These are phyloP conservation scores for Suhomyces tanzawaensis DNA, from an alignment of 805 yeast genomes.

Conservation along the genomic window DNA sequence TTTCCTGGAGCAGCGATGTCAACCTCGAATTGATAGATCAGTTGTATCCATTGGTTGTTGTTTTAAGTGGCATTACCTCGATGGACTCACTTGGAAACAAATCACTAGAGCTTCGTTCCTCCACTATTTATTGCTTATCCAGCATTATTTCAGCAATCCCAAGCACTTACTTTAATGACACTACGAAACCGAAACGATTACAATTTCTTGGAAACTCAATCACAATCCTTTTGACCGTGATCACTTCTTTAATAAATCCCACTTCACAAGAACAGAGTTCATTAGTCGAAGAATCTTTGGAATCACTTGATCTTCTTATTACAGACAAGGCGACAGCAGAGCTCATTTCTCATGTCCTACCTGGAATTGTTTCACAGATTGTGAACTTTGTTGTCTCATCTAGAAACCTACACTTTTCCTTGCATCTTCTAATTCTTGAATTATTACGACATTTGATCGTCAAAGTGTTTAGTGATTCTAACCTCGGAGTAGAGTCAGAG, in stretches of 20 bases:
- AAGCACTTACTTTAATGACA: constrained; percentile 5
- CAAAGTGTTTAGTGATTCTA: constrained; percentile 31
- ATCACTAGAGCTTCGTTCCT: constrained; percentile 13
- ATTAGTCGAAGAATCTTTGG: constrained; percentile 16
- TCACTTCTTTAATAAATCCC: constrained; percentile 2
- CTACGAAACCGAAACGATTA: constrained; percentile 16
- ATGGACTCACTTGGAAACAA: not conserved
- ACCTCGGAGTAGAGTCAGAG: constrained; percentile 7
- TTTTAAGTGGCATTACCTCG: constrained; percentile 16
- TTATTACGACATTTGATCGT: constrained; percentile 19
- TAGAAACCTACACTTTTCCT: constrained; percentile 21
- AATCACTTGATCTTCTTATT: constrained; percentile 11
- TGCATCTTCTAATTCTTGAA: constrained; percentile 21
- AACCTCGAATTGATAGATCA: constrained; percentile 31
- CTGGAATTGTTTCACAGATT: constrained; percentile 36
- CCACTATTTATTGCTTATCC: constrained; percentile 15
- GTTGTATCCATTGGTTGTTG: constrained; percentile 30
- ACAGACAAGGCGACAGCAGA: constrained; percentile 23
- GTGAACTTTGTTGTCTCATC: constrained; percentile 24
- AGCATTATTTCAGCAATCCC: constrained; percentile 6
- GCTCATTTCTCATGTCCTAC: constrained; percentile 38
- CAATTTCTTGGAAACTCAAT: constrained; percentile 30
- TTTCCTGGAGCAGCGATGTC: constrained; percentile 30
- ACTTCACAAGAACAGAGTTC: constrained; percentile 2
- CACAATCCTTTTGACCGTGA: constrained; percentile 20